Conservation (phyloP, 1,139 yeast genomes). For the Zygosaccharomyces sapae region DNA sequence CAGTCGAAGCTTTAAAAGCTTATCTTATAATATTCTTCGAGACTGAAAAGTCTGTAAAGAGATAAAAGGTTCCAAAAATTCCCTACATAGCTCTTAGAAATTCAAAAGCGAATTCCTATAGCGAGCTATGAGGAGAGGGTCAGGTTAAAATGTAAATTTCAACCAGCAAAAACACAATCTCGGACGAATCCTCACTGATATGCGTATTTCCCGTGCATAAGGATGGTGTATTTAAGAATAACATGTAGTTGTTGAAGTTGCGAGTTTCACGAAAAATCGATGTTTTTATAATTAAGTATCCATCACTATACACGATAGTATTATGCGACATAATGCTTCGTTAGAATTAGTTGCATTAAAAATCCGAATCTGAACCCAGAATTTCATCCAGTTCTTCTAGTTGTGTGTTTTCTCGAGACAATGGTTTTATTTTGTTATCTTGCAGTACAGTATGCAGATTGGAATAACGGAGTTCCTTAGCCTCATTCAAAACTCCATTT, state of each 20-base stretch:
- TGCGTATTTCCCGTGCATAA: conserved; percentile 99
- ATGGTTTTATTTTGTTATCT: neutral
- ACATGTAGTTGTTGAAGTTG: neutral
- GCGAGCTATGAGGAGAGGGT: conserved; percentile 74
- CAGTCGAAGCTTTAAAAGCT: too few species aligned
- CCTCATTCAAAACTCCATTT: conserved; percentile 9
- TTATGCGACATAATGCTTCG: too few species aligned
- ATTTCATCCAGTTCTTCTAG: conserved; percentile 14
- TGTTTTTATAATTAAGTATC: conserved; percentile 3
- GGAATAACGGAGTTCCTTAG: neutral
- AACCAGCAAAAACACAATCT: conserved; percentile 99
- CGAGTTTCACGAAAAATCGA: neutral
- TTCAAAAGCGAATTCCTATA: conserved; percentile 41
- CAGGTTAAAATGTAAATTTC: conserved; percentile 91
- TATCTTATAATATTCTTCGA: neutral
- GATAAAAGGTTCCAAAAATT: conserved; percentile 40
- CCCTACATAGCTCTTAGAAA: conserved; percentile 39
- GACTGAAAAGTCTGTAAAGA: neutral
- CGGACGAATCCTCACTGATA: conserved; percentile 99
- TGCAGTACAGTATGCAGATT: conserved; percentile 1
- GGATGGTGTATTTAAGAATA: conserved; percentile 47
- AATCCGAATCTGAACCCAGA: conserved; percentile 25
- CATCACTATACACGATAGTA: conserved; percentile 1
- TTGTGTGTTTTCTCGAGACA: neutral
- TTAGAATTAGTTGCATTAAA: conserved; percentile 7